Base-by-base conservation (phyloP, 2,329 filamentous ascomycete genomes). In the Hypoxylon sp. region DNA sequence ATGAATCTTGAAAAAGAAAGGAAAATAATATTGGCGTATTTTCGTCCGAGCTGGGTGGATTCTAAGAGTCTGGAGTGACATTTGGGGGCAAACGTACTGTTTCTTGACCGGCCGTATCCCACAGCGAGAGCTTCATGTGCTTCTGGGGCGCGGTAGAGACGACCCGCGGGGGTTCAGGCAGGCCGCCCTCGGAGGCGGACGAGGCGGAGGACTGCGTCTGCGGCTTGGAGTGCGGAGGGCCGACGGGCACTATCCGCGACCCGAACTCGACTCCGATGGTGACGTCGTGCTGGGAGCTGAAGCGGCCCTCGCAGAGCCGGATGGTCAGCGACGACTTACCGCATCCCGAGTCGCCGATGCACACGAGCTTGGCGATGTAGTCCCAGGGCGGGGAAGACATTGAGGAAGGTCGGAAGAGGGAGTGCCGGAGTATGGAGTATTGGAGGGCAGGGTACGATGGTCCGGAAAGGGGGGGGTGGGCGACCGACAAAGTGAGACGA, bases 311-410 rank as follows among this genome's bases (percentile, higher is more conserved):
- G 80, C 94, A 97, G 63, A 98, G 90, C 63, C 94, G 91, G 74
- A 97, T 93, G 54, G 93, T 97, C 68, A 97, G 86, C 77, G 91
- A 86, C 62, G 92, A 96, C 82, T 99, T 99, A 72, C 95, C 95
- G 73, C 92, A 96, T 73, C 93, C 95, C 41, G 90, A 95, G 80
- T 98, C 95, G 75, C 95, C 95, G 71, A 99, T 92, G 79, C 92
- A 96, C 73, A 98, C 94, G 70, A 99, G 91, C 79, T 99, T 99
- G 76, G 94, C 93, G 74, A 98, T 99, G 81, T 96, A 98, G 80
- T 98, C 92, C 94, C 94, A 98, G 76, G 92, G 89, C 71, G 88
- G 84, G 63, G 81, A 74, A 72, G 83, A 82, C 83, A 87, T 35
- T 87, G 73, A 68, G 64, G 59, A 56, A 35, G 7, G 5, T 47